These are phyloP conservation scores for Anthoceros angustus DNA, from an alignment of 225 moss, liverwort and hornwort species.

Conservation along the genomic window DNA sequence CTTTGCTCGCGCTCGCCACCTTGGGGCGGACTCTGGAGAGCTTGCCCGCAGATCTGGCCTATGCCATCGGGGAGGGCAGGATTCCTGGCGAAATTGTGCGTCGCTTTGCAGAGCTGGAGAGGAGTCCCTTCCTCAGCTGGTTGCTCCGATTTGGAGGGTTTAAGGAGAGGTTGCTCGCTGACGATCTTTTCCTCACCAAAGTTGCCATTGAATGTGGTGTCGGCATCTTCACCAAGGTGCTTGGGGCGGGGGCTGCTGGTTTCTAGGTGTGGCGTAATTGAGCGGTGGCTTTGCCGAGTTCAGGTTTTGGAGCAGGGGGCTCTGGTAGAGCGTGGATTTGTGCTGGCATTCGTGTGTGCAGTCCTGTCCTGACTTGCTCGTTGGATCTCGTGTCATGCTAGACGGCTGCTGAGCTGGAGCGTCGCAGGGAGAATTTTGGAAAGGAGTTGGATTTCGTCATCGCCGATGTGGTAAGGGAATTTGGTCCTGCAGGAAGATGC, in stretches of 20 bases:
- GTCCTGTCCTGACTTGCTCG: not conserved
- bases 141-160: constrained; percentile 69
- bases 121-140: constrained; percentile 44
- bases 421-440: constrained; percentile 71
- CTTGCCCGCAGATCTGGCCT: constrained; percentile 53
- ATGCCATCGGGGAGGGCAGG: constrained; percentile 59
- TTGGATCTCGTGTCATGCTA: constrained; percentile 13
- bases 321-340: not conserved
- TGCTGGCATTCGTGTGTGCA: not conserved
- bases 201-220: constrained; percentile 97
- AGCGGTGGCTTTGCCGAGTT: too few relatives aligned
- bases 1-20: constrained; percentile 37
- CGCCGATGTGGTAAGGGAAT: constrained; percentile 74
- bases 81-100: constrained; percentile 59
- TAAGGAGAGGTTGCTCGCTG: constrained; percentile 84
- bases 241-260: not conserved
- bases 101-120: constrained; percentile 52
- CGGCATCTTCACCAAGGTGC: constrained; percentile 86
- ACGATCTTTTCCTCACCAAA: constrained; percentile 92
- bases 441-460: constrained; percentile 86
- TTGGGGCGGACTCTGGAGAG: constrained; percentile 55
- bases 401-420: constrained; percentile 92
- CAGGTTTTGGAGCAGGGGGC: not conserved
- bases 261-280: not conserved
- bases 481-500: too few relatives aligned